Percentiles rank a stretch among this genome's conserved stretches.
These are phyloP conservation scores for Neopestalotiopsis clavispora DNA, from an alignment of 2,329 filamentous ascomycete species.

Conservation along the genomic window DNA sequence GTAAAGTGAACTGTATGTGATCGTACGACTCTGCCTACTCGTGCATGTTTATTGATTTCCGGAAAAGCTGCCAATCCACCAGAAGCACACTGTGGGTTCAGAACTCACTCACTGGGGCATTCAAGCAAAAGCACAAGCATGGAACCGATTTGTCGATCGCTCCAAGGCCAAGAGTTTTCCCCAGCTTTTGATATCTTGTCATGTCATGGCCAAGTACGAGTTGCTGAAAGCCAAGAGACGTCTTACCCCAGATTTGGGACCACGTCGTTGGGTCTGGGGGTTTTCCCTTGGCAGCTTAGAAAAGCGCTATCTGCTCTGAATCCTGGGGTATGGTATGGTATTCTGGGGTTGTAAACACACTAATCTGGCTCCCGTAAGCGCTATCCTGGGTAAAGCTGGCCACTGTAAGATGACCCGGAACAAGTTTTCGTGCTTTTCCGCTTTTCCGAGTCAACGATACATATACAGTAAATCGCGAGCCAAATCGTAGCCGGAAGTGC, in stretches of 20 bases:
- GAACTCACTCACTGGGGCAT: background rate
- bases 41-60: background rate
- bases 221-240: background rate
- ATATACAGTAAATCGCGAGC: background rate
- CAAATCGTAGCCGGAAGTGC: background rate
- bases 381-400: background rate
- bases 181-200: background rate
- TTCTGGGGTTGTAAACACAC: background rate
- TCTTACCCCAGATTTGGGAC: background rate
- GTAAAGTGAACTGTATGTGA: background rate
- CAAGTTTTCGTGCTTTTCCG: background rate
- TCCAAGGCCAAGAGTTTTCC: background rate
- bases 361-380: background rate
- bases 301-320: background rate
- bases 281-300: background rate
- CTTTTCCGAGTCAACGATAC: background rate
- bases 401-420: background rate
- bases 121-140: background rate
- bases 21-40: background rate
- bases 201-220: background rate
- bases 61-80: background rate
- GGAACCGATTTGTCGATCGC: background rate
- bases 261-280: background rate
- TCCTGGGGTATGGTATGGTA: background rate
- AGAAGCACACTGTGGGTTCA: too few species aligned